phyloP scores from a whole-genome alignment of 78 protist genomes.

The Dictyostelium purpureum region DNA sequence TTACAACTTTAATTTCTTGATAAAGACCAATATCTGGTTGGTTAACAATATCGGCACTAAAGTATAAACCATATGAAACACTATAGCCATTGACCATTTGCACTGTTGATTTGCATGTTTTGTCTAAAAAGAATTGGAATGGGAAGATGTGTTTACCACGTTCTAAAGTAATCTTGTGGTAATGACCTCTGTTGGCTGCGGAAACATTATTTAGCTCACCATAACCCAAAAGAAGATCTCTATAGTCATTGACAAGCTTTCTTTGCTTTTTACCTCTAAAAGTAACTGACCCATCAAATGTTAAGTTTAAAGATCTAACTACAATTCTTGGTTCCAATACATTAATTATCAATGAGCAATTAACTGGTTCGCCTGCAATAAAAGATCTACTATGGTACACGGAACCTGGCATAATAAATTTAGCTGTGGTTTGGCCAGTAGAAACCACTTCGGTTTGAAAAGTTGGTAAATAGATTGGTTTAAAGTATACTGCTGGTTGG shows the following conservation, averaged over 20 bases:
- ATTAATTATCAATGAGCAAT: slow-evolving; percentile 2
- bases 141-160: slow-evolving; percentile 45
- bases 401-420: slow-evolving; percentile 1
- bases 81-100: background rate
- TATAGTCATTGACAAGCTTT: background rate
- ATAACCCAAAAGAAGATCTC: slow-evolving; percentile 13
- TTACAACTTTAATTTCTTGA: background rate
- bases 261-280: background rate
- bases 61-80: background rate
- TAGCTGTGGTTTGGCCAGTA: background rate
- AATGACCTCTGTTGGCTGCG: background rate
- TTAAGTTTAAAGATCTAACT: background rate
- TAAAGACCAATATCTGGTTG: background rate
- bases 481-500: slow-evolving; percentile 28
- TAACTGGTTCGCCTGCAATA: background rate
- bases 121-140: slow-evolving; percentile 33
- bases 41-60: slow-evolving; percentile 22
- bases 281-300: background rate
- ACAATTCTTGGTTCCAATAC: slow-evolving; percentile 8
- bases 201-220: background rate
- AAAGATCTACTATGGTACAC: background rate
- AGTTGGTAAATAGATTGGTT: slow-evolving; percentile 1
- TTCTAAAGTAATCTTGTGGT: background rate
- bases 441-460: background rate
- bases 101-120: slow-evolving; percentile 9